These are phyloP conservation scores for Ophiocordyceps unilateralis DNA, from an alignment of 2,329 filamentous ascomycete species.

Conservation along the genomic window DNA sequence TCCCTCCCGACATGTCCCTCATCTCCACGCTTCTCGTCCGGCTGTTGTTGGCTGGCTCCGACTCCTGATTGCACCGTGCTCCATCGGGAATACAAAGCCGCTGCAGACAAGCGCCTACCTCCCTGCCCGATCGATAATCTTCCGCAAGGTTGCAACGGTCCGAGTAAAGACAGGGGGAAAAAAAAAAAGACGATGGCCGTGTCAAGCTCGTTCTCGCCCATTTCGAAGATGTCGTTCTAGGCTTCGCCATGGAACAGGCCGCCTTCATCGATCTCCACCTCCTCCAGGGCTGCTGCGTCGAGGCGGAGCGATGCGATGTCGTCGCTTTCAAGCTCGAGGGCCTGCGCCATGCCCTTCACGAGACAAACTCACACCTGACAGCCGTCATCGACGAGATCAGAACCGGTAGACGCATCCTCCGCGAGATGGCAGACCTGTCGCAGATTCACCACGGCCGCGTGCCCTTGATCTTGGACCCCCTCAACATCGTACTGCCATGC, in stretches of 20 bases:
- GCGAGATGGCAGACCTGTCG: constrained; percentile 36
- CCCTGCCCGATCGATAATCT: too few relatives aligned
- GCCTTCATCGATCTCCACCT: constrained; percentile 18
- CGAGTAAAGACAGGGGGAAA: neutral
- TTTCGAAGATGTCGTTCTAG: neutral
- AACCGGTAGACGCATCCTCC: constrained; percentile 25
- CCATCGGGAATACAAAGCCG: neutral
- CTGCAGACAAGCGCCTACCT: neutral
- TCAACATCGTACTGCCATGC: constrained; percentile 39
- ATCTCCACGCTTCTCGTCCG: too few relatives aligned
- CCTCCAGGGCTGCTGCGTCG: constrained; percentile 33
- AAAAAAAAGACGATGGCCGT: neutral
- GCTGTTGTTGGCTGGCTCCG: neutral
- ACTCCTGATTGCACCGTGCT: neutral
- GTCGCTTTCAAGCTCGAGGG: constrained; percentile 30
- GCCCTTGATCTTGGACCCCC: constrained; percentile 33
- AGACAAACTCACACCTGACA: constrained; percentile 27
- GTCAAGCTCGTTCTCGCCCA: neutral
- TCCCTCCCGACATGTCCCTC: too few relatives aligned
- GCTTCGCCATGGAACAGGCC: constrained; percentile 10
- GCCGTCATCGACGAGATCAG: constrained; percentile 30
- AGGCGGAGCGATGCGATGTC: constrained; percentile 34
- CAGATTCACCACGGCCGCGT: constrained; percentile 32
- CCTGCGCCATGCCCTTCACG: constrained; percentile 26
- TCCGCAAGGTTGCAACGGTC: too few relatives aligned